phyloP scores from a whole-genome alignment of 2,329 filamentous ascomycete species.

The Purpureocillium takamizusanense region DNA sequence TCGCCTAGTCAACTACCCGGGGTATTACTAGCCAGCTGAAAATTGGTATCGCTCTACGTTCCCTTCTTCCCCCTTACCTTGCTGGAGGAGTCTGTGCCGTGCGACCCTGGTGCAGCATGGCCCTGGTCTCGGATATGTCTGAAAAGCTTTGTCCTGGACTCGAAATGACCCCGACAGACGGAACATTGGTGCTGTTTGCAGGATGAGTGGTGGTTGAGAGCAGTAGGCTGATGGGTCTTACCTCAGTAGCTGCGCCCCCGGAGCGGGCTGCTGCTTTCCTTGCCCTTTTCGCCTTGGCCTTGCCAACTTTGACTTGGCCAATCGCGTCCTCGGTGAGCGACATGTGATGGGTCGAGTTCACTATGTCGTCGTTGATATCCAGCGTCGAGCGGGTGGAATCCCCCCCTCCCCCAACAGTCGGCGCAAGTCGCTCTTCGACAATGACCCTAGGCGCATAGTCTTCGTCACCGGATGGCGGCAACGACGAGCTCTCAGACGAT shows the following conservation, averaged over 20 bases:
- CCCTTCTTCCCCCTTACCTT: slow-evolving; percentile 27
- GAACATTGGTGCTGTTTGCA: slow-evolving; percentile 28
- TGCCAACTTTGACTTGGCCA: slow-evolving; percentile 34
- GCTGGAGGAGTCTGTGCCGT: slow-evolving; percentile 2
- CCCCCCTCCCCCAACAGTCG: not conserved
- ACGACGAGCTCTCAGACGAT: not conserved
- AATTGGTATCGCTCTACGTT: not conserved
- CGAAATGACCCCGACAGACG: slow-evolving; percentile 35
- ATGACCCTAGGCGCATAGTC: slow-evolving; percentile 34
- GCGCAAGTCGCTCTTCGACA: slow-evolving; percentile 30
- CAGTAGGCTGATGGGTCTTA: no score
- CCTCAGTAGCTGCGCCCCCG: no score
- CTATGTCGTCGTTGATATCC: slow-evolving; percentile 7
- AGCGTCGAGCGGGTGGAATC: not conserved
- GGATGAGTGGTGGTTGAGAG: no score
- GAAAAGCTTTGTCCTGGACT: slow-evolving; percentile 64
- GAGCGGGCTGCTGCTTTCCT: slow-evolving; percentile 30
- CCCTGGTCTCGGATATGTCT: slow-evolving; percentile 57
- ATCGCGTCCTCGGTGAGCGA: slow-evolving; percentile 13
- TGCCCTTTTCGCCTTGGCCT: slow-evolving; percentile 41
- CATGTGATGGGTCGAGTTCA: slow-evolving; percentile 10
- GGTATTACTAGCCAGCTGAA: no score
- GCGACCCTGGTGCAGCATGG: slow-evolving; percentile 49
- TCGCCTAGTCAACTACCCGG: no score
- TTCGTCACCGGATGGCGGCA: not conserved